Percentiles rank a stretch among this genome's conserved stretches.
Conservation (phyloP, 2,329 filamentous ascomycete genomes). For the Calonectria pauciramosa region DNA sequence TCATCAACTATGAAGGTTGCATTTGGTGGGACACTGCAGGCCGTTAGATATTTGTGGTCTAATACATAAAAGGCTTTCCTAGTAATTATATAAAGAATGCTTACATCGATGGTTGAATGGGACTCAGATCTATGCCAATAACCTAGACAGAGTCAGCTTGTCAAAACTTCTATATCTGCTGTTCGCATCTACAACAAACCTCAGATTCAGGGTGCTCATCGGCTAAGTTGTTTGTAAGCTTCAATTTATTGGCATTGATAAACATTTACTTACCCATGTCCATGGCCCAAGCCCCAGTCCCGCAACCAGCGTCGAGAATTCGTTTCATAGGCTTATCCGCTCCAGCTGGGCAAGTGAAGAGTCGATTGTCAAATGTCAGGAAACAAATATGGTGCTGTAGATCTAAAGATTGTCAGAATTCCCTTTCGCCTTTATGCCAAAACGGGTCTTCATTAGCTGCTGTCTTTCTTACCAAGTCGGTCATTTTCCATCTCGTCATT, state of each 20-base stretch:
- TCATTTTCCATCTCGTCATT: slow-evolving; percentile 22
- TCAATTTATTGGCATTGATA: background rate
- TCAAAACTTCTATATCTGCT: background rate
- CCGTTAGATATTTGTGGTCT: background rate
- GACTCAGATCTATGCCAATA: slow-evolving; percentile 17
- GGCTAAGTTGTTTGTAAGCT: background rate
- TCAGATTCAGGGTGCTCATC: slow-evolving; percentile 20
- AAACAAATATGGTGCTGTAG: slow-evolving; percentile 19
- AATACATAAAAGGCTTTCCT: background rate
- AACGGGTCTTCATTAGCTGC: background rate
- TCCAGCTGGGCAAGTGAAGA: slow-evolving; percentile 11
- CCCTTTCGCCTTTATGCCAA: background rate
- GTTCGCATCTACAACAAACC: background rate
- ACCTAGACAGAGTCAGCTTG: background rate
- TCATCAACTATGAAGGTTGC: slow-evolving; percentile 9
- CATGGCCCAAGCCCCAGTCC: slow-evolving; percentile 15
- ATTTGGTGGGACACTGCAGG: background rate
- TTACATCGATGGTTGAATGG: slow-evolving; percentile 20
- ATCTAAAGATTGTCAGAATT: background rate
- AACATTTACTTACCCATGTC: slow-evolving; percentile 6
- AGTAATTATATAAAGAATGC: background rate
- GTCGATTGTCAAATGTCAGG: slow-evolving; percentile 18
- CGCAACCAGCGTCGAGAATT: slow-evolving; percentile 14
- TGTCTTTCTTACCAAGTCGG: background rate
- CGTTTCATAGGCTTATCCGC: background rate